These are phyloP conservation scores for Panellus pusillus DNA, from an alignment of 768 basidiomycete genomes.

Conservation along the genomic window DNA sequence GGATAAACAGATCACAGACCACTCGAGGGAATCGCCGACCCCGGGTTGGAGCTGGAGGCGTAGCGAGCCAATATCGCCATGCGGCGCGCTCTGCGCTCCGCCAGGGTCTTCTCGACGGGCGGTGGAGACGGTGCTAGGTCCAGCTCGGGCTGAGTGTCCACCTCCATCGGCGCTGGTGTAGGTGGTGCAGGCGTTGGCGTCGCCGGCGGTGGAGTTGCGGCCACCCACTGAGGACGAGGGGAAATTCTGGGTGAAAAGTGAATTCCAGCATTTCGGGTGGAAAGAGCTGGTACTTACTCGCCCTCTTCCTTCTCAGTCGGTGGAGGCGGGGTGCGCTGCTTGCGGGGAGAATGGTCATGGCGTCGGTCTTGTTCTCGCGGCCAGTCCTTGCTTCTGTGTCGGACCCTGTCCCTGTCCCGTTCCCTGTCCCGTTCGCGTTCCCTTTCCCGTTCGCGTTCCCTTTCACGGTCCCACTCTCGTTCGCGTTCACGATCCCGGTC, in stretches of 20 bases:
- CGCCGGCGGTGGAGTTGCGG: slow-evolving; percentile 26
- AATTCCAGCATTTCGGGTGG: slow-evolving; percentile 6
- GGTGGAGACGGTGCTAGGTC: slow-evolving; percentile 54
- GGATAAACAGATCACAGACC: not conserved
- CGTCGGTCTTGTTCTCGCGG: slow-evolving; percentile 22
- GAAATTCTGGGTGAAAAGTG: slow-evolving; percentile 55
- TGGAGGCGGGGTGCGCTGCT: slow-evolving; percentile 21
- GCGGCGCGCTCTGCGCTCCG: slow-evolving; percentile 68
- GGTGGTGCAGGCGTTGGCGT: slow-evolving; percentile 21
- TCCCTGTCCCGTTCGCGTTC: not conserved
- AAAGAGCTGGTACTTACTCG: slow-evolving; percentile 72
- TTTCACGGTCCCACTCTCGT: slow-evolving; percentile 14
- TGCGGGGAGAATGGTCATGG: slow-evolving; percentile 24
- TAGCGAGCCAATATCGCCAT: slow-evolving; percentile 70
- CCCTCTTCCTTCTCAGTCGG: slow-evolving; percentile 77
- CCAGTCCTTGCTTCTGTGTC: slow-evolving; percentile 23
- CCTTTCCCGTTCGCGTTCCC: slow-evolving; percentile 1
- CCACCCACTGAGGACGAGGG: slow-evolving; percentile 40
- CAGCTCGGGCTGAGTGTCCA: slow-evolving; percentile 49
- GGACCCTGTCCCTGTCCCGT: not conserved
- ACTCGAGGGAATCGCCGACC: slow-evolving; percentile 72
- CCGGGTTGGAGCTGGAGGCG: slow-evolving; percentile 55
- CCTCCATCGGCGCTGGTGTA: slow-evolving; percentile 31
- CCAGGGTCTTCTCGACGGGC: slow-evolving; percentile 63
- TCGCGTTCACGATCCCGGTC: slow-evolving; percentile 26